These are phyloP conservation scores for Celoporthe dispersa DNA, from an alignment of 2,329 filamentous ascomycete species.

Conservation along the genomic window DNA sequence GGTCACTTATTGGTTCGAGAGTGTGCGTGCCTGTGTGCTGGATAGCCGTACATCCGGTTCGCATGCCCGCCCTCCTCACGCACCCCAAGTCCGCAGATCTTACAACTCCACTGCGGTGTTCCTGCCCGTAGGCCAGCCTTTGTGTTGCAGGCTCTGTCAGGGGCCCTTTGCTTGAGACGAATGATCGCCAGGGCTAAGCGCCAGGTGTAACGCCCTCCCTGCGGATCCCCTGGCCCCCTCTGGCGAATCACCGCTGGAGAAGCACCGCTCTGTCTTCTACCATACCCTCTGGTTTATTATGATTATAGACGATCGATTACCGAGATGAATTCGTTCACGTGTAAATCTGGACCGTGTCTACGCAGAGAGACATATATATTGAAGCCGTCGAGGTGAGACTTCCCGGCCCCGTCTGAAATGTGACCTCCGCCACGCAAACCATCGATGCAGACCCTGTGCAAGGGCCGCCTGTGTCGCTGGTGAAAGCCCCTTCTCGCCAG, in stretches of 20 bases:
- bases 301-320: neutral
- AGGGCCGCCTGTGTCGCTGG: neutral
- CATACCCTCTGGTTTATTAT: neutral
- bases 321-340: too few relatives aligned
- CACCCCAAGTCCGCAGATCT: constrained; percentile 23
- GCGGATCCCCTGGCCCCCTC: constrained; percentile 5
- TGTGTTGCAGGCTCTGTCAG: constrained; percentile 11
- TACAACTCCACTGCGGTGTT: constrained; percentile 15
- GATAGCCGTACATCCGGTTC: constrained; percentile 1
- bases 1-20: constrained; percentile 17
- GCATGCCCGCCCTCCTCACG: neutral
- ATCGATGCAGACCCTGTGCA: too few relatives aligned
- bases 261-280: neutral
- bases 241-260: constrained; percentile 19
- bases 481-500: neutral
- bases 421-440: neutral
- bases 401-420: neutral
- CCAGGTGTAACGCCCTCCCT: constrained; percentile 13
- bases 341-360: too few relatives aligned
- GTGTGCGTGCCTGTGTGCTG: too few relatives aligned
- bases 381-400: neutral
- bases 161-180: constrained; percentile 27
- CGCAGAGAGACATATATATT: too few relatives aligned
- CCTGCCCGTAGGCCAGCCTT: neutral
- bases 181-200: constrained; percentile 23